phyloP scores from a whole-genome alignment of 2,329 filamentous ascomycete species.

The Claviceps cyperi region DNA sequence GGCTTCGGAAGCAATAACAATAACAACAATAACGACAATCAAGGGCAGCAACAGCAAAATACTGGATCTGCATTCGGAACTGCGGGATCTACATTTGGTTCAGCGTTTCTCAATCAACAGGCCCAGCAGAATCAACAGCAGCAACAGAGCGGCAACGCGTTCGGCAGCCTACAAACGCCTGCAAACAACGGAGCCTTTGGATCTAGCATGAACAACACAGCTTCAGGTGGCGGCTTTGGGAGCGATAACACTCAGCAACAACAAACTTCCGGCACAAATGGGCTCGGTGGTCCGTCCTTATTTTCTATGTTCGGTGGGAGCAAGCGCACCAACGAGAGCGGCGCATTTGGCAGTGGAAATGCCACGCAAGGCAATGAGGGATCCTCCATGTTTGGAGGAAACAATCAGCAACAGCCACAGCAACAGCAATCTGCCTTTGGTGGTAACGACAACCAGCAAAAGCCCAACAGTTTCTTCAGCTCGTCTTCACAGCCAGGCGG shows the following conservation, averaged over 20 bases:
- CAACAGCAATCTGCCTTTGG: constrained; percentile 34
- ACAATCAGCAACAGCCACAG: constrained; percentile 21
- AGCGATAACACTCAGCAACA: constrained; percentile 28
- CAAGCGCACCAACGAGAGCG: constrained; percentile 22
- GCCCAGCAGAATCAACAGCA: constrained; percentile 13
- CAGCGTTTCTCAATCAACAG: constrained; percentile 22
- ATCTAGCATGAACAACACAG: constrained; percentile 11
- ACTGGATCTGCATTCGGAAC: constrained; percentile 9
- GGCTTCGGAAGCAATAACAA: constrained; percentile 6
- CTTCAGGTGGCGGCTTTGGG: constrained; percentile 29
- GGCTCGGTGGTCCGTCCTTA: no score
- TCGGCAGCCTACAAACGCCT: constrained; percentile 30
- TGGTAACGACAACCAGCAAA: constrained; percentile 21
- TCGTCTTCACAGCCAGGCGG: constrained; percentile 28
- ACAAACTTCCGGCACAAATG: constrained; percentile 9
- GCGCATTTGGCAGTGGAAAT: constrained; percentile 25
- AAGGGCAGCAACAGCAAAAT: constrained; percentile 14
- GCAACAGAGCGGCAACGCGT: constrained; percentile 25
- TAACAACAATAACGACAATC: constrained; percentile 16
- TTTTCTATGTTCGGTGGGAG: constrained; percentile 21
- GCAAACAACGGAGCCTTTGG: constrained; percentile 23
- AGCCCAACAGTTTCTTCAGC: constrained; percentile 38
- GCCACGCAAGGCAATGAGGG: constrained; percentile 20
- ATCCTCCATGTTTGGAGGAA: constrained; percentile 30
- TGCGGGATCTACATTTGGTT: constrained; percentile 14